These are phyloP conservation scores for Syzygium aromaticum DNA, from an alignment of 345 rosid species.

Conservation along the genomic window DNA sequence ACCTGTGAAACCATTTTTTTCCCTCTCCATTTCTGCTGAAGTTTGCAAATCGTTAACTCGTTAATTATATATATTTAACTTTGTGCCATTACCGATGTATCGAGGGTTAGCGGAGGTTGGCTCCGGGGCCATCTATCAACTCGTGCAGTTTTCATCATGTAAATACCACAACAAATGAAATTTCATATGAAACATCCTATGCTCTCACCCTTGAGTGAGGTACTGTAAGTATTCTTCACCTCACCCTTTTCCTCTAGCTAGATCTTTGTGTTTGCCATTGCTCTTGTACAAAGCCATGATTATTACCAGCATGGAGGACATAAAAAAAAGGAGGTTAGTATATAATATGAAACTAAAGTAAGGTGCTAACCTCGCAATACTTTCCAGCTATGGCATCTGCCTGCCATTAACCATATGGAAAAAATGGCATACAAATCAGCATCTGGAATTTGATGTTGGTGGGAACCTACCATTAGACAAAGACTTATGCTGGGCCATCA, in stretches of 20 bases:
- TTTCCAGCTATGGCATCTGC: not conserved
- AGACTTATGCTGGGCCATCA: not conserved
- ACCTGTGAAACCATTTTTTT: not conserved
- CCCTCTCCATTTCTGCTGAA: not conserved
- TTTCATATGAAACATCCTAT: no score
- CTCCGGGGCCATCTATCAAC: rapidly evolving
- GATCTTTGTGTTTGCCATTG: not conserved
- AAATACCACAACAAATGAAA: no score
- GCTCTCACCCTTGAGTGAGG: not conserved
- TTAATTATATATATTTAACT: not conserved
- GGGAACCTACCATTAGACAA: not conserved
- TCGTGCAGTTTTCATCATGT: not conserved
- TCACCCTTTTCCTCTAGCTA: not conserved
- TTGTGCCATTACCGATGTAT: rapidly evolving
- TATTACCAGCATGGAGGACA: not conserved
- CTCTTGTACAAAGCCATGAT: not conserved
- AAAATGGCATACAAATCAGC: not conserved
- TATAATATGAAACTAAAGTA: not conserved
- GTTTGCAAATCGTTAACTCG: not conserved
- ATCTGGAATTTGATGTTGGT: not conserved
- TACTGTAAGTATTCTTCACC: not conserved
- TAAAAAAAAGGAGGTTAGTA: not conserved
- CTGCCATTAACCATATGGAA: not conserved
- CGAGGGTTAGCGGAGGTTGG: not conserved
- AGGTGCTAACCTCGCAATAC: not conserved